Conservation (phyloP, 805 yeast species). For the Kodamaea nitidulidarum region DNA sequence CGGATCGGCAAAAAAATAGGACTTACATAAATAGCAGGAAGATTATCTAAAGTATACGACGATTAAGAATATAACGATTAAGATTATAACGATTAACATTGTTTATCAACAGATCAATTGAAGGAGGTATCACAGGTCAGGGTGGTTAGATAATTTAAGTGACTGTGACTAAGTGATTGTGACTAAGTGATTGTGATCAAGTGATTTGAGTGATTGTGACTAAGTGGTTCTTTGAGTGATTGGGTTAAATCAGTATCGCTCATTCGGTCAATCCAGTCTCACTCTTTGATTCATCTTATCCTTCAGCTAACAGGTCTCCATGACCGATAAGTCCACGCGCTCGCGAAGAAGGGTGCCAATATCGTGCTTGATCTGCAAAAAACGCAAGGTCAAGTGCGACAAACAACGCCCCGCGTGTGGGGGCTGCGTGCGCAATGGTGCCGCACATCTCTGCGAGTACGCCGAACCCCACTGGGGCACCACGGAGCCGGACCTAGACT, state of each 20-base stretch:
- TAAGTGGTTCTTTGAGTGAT: too few species aligned
- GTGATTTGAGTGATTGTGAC: too few species aligned
- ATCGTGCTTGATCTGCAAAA: conserved; percentile 38
- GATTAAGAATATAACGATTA: neutral
- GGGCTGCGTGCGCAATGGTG: conserved; percentile 40
- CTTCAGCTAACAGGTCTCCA: neutral
- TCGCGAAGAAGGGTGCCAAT: conserved; percentile 37
- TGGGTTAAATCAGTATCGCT: too few species aligned
- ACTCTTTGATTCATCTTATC: neutral
- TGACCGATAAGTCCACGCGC: conserved; percentile 9
- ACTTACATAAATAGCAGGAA: too few species aligned
- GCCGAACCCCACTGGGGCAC: conserved; percentile 36
- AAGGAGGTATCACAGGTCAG: too few species aligned
- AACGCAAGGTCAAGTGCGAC: conserved; percentile 43
- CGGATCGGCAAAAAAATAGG: too few species aligned
- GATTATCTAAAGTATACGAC: neutral
- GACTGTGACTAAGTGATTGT: too few species aligned
- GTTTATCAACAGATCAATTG: too few species aligned
- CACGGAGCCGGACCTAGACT: conserved; percentile 8
- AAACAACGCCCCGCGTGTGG: conserved; percentile 38
- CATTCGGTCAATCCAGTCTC: too few species aligned
- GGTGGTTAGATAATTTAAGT: too few species aligned
- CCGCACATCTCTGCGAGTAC: conserved; percentile 37
- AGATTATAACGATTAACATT: too few species aligned
- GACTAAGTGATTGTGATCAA: too few species aligned